Evolutionary conservation across 305 asterid species (phyloP).

Genomic region (Fraxinus nigra): DNA sequence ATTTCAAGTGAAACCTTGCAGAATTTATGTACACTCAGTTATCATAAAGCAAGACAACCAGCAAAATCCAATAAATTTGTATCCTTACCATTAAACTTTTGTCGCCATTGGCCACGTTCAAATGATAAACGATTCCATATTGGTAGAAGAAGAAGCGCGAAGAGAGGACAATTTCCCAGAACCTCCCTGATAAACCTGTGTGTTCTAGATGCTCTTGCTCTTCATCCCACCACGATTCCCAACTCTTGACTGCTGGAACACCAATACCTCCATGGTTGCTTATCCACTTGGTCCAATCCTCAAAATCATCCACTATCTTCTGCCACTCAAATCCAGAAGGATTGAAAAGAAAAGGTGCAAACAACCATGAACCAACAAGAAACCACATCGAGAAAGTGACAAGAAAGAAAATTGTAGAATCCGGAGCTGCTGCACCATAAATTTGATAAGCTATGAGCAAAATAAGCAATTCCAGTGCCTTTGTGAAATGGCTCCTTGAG

Average conservation of each 20-base stretch:
- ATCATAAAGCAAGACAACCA: not conserved
- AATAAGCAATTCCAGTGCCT: slow-evolving; percentile 25
- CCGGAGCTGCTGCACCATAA: slow-evolving; percentile 15
- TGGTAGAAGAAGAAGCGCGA: slow-evolving; percentile 25
- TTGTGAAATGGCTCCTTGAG: slow-evolving; percentile 32
- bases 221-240: slow-evolving; percentile 29
- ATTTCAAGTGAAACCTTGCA: not conserved
- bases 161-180: slow-evolving; percentile 16
- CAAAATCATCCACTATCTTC: slow-evolving; percentile 27
- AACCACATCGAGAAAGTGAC: slow-evolving; percentile 24
- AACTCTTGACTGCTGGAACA: slow-evolving; percentile 24
- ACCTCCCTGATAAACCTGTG: slow-evolving; percentile 18
- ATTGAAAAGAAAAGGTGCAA: slow-evolving; percentile 26
- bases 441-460: slow-evolving; percentile 25
- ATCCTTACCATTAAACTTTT: slow-evolving; percentile 16
- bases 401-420: not conserved
- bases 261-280: slow-evolving; percentile 21
- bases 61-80: not conserved
- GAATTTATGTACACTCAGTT: not conserved
- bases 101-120: slow-evolving; percentile 16
- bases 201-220: slow-evolving; percentile 25
- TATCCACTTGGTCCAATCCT: slow-evolving; percentile 22
- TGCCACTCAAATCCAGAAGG: slow-evolving; percentile 31
- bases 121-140: slow-evolving; percentile 25
- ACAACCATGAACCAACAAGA: slow-evolving; percentile 25